Percentiles rank a stretch among this genome's conserved stretches.
Evolutionary conservation across 129 eudicot species (phyloP).

Genomic region (Chrysanthemum seticuspe): DNA sequence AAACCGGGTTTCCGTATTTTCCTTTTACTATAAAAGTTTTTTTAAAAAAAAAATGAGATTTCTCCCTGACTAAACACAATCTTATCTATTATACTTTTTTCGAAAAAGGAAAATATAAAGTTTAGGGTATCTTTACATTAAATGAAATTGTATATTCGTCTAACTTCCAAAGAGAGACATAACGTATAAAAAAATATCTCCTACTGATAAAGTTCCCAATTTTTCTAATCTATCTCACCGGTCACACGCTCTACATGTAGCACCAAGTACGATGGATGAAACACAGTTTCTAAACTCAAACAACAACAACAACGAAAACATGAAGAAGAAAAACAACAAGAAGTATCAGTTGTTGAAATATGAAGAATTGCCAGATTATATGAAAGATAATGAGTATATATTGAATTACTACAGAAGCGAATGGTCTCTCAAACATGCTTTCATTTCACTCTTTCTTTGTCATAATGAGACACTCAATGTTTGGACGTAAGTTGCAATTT

Average conservation of each 20-base stretch:
- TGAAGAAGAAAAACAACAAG: constrained; percentile 9
- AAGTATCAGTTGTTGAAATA: constrained; percentile 38
- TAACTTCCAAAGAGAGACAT: too few relatives aligned
- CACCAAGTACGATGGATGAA: constrained; percentile 29
- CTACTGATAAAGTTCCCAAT: too few relatives aligned
- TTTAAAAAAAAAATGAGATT: too few relatives aligned
- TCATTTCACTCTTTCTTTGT: constrained; percentile 74
- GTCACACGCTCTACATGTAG: not conserved
- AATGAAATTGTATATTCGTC: too few relatives aligned
- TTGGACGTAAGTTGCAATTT: constrained; percentile 72
- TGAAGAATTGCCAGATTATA: constrained; percentile 73
- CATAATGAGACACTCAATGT: constrained; percentile 94
- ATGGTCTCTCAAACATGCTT: constrained; percentile 83
- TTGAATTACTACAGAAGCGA: constrained; percentile 71
- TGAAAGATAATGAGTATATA: constrained; percentile 96
- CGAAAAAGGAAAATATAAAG: too few relatives aligned
- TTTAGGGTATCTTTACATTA: too few relatives aligned
- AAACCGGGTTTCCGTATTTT: too few relatives aligned
- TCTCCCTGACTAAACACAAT: too few relatives aligned
- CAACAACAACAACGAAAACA: not conserved
- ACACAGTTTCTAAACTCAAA: constrained; percentile 25
- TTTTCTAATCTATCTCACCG: not conserved
- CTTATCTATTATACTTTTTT: too few relatives aligned
- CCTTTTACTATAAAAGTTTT: too few relatives aligned
- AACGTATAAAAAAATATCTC: too few relatives aligned